Evolutionary conservation across 2,329 filamentous ascomycete genomes (phyloP), one percentile per base, ranked within the genome.

Genomic region (Aspergillus ochraceoroseus): DNA sequence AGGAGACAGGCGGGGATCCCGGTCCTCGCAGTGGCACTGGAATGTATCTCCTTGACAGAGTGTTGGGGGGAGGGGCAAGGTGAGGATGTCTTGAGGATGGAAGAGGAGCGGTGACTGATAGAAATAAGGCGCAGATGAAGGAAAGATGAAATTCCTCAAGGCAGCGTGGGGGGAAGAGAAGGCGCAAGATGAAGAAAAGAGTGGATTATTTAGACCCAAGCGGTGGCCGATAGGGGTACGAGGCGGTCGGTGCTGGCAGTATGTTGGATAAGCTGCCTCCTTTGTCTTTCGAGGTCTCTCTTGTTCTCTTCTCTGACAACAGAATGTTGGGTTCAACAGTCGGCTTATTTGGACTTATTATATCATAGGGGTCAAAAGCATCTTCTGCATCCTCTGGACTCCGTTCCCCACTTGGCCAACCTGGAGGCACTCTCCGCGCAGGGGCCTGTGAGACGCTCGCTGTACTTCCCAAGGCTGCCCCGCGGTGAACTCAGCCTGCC

Each of bases 221-320:
- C 20, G 28, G 36, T 34, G 30, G 35, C 23, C 20, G 39, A 42
- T 29, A 30, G 26, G 25, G 39, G 39, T 30, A 40, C 18, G 15
- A 14, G 38, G 45, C 45, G 45, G 45, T 48, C 38, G 32, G 4
- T 15, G 2, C n/a, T 8, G 42, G 45, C 45, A 48, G 42, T 45
- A 41, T 32, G 25, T 12, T n/a, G n/a, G n/a, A n/a, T n/a, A n/a
- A n/a, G n/a, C n/a, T n/a, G n/a, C n/a, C n/a, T n/a, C n/a, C n/a
- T n/a, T n/a, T n/a, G n/a, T n/a, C n/a, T n/a, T n/a, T n/a, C n/a
- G n/a, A n/a, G n/a, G n/a, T n/a, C n/a, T n/a, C n/a, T n/a, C n/a
- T n/a, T n/a, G n/a, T n/a, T n/a, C n/a, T n/a, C n/a, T n/a, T n/a
- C n/a, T n/a, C n/a, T n/a, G n/a, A n/a, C n/a, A n/a, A 9, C 5